Conservation (phyloP, 352 stramenopile species). For the Peronospora farinosa region DNA sequence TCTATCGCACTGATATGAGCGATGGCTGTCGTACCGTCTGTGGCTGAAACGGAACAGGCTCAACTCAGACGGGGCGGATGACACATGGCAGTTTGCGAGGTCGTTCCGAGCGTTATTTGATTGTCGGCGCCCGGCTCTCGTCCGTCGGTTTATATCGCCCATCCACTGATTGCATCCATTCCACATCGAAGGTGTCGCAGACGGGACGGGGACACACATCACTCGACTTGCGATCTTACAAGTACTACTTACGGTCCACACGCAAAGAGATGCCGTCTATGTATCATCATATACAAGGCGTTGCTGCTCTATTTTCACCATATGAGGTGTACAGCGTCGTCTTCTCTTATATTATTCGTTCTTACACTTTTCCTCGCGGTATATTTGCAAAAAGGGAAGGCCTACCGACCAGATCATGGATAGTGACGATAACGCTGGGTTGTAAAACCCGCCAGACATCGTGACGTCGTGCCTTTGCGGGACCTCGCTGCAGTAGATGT, state of each 20-base stretch:
- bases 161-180: conserved; percentile 11
- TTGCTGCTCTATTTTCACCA: conserved; percentile 8
- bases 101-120: conserved; percentile 12
- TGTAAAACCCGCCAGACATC: not conserved
- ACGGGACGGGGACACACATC: not conserved
- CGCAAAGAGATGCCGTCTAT: conserved; percentile 8
- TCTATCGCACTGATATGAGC: conserved; percentile 5
- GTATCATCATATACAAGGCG: conserved; percentile 10
- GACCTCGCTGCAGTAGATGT: not conserved
- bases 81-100: conserved; percentile 10
- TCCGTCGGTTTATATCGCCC: conserved; percentile 2
- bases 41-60: conserved; percentile 15
- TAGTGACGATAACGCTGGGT: not conserved
- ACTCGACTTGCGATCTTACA: conserved; percentile 5
- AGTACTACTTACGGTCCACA: not conserved
- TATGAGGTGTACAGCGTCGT: not conserved
- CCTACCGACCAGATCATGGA: conserved; percentile 5
- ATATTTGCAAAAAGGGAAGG: conserved; percentile 11
- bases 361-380: not conserved
- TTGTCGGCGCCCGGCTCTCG: conserved; percentile 23
- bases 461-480: not conserved
- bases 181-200: conserved; percentile 14
- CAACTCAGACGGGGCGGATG: conserved; percentile 14
- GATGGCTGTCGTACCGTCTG: conserved; percentile 6
- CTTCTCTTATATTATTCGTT: not conserved